Evolutionary conservation across 179 eudicot species (phyloP).

Genomic region (Amaranthus tricolor): DNA sequence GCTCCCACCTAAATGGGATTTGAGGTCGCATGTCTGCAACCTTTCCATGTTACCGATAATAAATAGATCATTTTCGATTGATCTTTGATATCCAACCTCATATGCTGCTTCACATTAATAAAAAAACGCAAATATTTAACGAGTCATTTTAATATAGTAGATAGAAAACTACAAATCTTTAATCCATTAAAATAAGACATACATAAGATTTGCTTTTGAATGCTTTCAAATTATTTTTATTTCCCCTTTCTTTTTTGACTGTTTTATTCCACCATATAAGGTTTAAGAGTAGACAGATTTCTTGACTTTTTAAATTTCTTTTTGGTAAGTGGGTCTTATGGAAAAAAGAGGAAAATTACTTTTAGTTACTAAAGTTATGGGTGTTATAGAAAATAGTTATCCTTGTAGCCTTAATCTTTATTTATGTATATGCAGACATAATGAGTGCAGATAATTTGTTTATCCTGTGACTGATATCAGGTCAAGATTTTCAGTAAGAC

Average conservation of each 20-base stretch:
- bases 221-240: neutral
- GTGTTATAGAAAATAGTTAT: constrained; percentile 13
- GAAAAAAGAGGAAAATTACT: constrained; percentile 7
- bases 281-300: constrained; percentile 21
- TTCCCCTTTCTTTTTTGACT: neutral
- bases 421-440: constrained; percentile 20
- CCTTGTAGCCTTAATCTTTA: constrained; percentile 15
- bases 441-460: constrained; percentile 17
- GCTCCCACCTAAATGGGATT: too few species aligned
- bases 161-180: too few species aligned
- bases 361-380: constrained; percentile 14
- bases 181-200: too few species aligned
- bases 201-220: constrained; percentile 9
- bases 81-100: too few species aligned
- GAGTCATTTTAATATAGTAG: too few species aligned
- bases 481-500: constrained; percentile 14
- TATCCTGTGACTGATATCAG: constrained; percentile 23
- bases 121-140: too few species aligned
- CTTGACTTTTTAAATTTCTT: constrained; percentile 8
- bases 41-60: too few species aligned
- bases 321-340: constrained; percentile 13
- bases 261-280: constrained; percentile 2
- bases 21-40: too few species aligned
- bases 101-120: too few species aligned
- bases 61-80: too few species aligned